Conservation (phyloP, 176 grass and related monocot genomes). For the Coix lacrymajobi region DNA sequence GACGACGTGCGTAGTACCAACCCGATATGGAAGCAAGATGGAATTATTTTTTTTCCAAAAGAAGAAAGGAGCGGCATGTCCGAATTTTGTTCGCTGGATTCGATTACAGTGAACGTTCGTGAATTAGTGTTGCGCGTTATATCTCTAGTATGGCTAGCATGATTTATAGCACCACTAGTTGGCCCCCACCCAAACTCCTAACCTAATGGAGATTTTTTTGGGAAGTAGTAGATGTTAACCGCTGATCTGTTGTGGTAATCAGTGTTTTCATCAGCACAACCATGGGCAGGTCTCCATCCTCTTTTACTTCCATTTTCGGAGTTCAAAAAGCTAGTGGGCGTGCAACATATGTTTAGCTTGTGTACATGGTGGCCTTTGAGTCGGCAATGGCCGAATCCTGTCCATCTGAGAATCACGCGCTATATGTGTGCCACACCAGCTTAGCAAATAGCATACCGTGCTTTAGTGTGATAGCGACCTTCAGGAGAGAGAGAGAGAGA, state of each 20-base stretch:
- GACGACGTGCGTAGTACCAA: too few relatives aligned
- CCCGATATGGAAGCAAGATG: too few relatives aligned
- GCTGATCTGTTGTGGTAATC: neutral
- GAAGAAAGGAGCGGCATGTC: too few relatives aligned
- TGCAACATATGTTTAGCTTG: neutral
- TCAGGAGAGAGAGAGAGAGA: neutral
- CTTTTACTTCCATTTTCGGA: neutral
- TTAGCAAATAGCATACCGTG: neutral
- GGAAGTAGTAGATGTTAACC: neutral
- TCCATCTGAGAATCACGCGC: neutral
- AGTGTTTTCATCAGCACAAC: neutral
- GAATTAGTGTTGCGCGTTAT: too few relatives aligned
- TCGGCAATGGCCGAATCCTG: neutral
- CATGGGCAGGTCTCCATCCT: neutral
- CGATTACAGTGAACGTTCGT: too few relatives aligned
- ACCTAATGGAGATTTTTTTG: neutral
- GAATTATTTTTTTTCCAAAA: too few relatives aligned
- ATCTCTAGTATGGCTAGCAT: too few relatives aligned
- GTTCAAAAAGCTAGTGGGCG: neutral
- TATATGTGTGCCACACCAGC: neutral
- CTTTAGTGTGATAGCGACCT: slow-evolving; percentile 21
- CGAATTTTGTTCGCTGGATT: too few relatives aligned
- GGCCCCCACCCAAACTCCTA: too few relatives aligned
- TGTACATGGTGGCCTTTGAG: neutral
- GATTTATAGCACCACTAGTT: too few relatives aligned